These are phyloP conservation scores for Aspergillus sp. DNA, from an alignment of 2,329 filamentous ascomycete species.

Conservation along the genomic window DNA sequence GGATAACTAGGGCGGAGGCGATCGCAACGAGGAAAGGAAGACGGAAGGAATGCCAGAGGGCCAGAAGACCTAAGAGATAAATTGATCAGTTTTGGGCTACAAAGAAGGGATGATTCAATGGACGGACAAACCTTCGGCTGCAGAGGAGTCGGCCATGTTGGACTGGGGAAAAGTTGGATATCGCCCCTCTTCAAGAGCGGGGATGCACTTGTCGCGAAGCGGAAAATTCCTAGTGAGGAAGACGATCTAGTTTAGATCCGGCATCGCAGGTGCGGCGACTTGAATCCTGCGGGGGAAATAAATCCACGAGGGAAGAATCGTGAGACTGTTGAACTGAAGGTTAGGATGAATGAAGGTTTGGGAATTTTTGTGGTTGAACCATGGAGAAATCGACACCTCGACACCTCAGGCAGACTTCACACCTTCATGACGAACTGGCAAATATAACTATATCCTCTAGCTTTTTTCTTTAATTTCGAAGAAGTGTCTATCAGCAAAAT, in stretches of 20 bases:
- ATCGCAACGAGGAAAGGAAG: constrained; percentile 45
- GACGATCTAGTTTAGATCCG: background rate
- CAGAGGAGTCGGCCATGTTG: constrained; percentile 13
- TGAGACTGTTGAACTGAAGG: background rate
- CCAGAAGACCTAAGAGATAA: constrained; percentile 33
- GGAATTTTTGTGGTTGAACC: background rate
- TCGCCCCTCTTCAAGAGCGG: constrained; percentile 4
- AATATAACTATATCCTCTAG: background rate
- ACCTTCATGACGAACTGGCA: no score
- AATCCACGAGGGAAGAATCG: background rate
- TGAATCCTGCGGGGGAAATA: background rate
- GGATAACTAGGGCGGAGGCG: constrained; percentile 36
- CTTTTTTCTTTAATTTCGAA: background rate
- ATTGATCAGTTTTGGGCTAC: background rate
- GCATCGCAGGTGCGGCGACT: background rate
- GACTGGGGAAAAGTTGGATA: background rate
- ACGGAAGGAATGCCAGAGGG: constrained; percentile 51
- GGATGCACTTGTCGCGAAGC: background rate
- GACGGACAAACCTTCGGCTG: constrained; percentile 10
- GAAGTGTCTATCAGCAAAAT: background rate
- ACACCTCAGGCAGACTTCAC: background rate
- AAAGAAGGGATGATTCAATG: background rate
- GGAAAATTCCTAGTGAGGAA: background rate
- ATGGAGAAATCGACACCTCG: background rate
- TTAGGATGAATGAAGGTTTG: background rate